Conservation (phyloP, 2,329 filamentous ascomycete species). For the Beauveria asiatica region DNA sequence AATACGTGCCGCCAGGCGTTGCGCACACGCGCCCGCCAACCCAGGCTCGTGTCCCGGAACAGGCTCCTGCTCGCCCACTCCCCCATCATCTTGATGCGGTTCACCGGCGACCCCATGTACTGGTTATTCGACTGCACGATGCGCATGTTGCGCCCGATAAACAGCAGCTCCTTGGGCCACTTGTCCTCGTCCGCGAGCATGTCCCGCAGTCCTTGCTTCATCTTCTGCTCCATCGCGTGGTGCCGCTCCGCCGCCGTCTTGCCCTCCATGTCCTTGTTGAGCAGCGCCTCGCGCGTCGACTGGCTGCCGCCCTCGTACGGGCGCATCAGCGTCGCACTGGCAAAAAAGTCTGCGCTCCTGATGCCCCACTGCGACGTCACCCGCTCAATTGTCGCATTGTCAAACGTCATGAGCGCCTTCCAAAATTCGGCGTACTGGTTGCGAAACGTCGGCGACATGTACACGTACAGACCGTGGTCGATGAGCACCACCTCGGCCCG, state of each 20-base stretch:
- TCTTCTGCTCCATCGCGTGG: conserved; percentile 80
- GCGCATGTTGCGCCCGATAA: conserved; percentile 83
- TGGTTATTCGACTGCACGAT: conserved; percentile 94
- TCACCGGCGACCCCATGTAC: conserved; percentile 80
- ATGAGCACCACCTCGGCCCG: conserved; percentile 86
- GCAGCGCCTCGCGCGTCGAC: conserved; percentile 56
- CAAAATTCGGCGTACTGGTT: conserved; percentile 85
- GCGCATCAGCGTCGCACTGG: conserved; percentile 78
- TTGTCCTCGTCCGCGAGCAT: conserved; percentile 79
- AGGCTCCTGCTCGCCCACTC: conserved; percentile 80
- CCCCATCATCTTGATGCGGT: conserved; percentile 88
- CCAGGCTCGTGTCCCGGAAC: conserved; percentile 62
- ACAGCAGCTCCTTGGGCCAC: conserved; percentile 84
- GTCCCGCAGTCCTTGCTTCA: conserved; percentile 59
- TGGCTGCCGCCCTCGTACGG: conserved; percentile 83
- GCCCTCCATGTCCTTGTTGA: conserved; percentile 43
- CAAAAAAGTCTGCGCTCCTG: conserved; percentile 82
- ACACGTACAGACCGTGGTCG: conserved; percentile 93
- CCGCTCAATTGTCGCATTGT: conserved; percentile 67
- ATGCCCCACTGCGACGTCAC: conserved; percentile 81
- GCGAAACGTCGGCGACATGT: conserved; percentile 75
- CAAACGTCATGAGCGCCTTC: conserved; percentile 89
- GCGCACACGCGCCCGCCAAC: conserved; percentile 50
- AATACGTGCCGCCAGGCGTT: conserved; percentile 71
- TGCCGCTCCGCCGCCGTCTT: conserved; percentile 61